Percentiles rank a stretch among this genome's conserved stretches.
These are phyloP conservation scores for Plantago rigida DNA, from an alignment of 305 asterid genomes.

Conservation along the genomic window DNA sequence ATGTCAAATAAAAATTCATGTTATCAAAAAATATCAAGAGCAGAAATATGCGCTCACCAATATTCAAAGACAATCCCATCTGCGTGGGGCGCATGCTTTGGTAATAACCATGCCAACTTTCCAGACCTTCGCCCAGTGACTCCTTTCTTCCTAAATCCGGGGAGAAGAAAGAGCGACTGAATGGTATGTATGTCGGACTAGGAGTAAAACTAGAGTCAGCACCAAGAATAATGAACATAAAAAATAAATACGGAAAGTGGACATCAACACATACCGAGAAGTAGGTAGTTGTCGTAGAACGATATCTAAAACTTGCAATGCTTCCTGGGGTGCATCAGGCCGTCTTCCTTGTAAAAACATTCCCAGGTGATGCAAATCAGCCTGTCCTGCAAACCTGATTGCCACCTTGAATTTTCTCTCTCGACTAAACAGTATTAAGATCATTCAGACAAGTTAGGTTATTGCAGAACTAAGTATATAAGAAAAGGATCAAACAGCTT, in stretches of 20 bases:
- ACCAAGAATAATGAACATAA: neutral
- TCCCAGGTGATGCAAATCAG: constrained; percentile 85
- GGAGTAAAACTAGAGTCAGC: constrained; percentile 14
- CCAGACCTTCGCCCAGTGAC: constrained; percentile 89
- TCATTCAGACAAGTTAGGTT: neutral
- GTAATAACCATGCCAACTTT: constrained; percentile 96
- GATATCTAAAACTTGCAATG: constrained; percentile 93
- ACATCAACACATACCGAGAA: constrained; percentile 36
- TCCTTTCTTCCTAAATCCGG: constrained; percentile 69
- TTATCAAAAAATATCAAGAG: neutral
- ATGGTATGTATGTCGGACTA: constrained; percentile 52
- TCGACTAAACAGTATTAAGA: constrained; percentile 41
- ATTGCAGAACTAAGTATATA: neutral
- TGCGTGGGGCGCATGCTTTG: constrained; percentile 99
- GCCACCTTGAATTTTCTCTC: constrained; percentile 75
- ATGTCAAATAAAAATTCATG: neutral
- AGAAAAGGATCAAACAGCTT: neutral
- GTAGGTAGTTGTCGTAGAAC: constrained; percentile 90
- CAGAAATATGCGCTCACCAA: constrained; percentile 41
- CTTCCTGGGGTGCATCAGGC: constrained; percentile 96
- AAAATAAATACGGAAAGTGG: neutral
- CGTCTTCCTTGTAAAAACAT: constrained; percentile 83
- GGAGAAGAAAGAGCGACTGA: constrained; percentile 81
- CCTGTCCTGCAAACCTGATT: constrained; percentile 84
- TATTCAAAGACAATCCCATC: constrained; percentile 89